phyloP scores from a whole-genome alignment of 1,139 yeast species.

The Magnusiomyces magnusii region DNA sequence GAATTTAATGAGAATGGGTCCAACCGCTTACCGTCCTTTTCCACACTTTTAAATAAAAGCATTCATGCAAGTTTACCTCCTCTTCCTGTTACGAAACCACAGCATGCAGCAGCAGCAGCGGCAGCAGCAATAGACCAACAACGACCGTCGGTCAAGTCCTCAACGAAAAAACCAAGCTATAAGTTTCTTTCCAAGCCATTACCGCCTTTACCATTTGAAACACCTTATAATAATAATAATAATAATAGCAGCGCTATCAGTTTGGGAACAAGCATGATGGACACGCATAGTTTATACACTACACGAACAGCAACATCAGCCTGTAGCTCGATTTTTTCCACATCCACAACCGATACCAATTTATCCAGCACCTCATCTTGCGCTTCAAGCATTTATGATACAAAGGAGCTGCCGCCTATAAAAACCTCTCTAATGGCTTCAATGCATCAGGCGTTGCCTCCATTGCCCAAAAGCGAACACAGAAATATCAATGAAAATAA shows the following conservation, averaged over 20 bases:
- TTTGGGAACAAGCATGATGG: conserved; percentile 1
- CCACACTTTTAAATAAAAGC: conserved; percentile 6
- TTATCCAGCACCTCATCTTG: neutral
- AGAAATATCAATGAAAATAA: neutral
- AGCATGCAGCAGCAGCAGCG: conserved; percentile 16
- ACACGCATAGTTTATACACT: neutral
- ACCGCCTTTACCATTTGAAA: conserved; percentile 30
- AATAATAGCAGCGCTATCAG: conserved; percentile 5
- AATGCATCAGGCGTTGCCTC: neutral
- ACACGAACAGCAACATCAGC: neutral
- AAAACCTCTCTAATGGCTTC: neutral
- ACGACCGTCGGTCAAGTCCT: conserved; percentile 26
- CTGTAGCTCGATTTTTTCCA: neutral
- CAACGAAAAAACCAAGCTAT: neutral
- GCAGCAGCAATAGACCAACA: conserved; percentile 26
- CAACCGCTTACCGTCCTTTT: conserved; percentile 7
- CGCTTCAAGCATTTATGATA: too few species aligned
- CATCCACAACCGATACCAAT: neutral
- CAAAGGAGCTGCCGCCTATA: neutral
- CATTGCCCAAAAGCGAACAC: neutral
- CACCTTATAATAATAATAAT: neutral
- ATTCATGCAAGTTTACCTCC: neutral
- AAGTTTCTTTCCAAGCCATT: conserved; percentile 26
- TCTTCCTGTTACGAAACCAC: conserved; percentile 24
- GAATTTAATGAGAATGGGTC: neutral